Percentiles rank a stretch among this genome's conserved stretches.
These are phyloP conservation scores for Spiromastix sp. DNA, from an alignment of 2,329 filamentous ascomycete genomes.

Conservation along the genomic window DNA sequence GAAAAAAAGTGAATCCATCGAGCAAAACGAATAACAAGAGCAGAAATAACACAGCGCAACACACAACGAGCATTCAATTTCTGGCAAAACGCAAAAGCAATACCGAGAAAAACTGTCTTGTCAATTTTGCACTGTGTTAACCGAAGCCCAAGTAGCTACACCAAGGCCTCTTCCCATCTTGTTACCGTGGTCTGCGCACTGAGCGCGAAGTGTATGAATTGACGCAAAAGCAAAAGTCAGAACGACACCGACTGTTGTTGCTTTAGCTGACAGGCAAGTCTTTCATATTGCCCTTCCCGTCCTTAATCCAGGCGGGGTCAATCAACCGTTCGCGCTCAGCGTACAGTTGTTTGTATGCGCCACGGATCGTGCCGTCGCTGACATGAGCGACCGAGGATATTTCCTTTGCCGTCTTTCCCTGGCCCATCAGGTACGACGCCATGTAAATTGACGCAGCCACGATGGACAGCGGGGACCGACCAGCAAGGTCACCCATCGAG, in stretches of 20 bases:
- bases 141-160: too few relatives aligned
- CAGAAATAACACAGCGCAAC: too few relatives aligned
- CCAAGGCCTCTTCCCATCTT: too few relatives aligned
- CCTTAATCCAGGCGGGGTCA: conserved; percentile 61
- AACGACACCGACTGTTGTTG: not conserved
- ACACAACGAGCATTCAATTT: too few relatives aligned
- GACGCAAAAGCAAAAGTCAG: too few relatives aligned
- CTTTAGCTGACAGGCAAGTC: conserved; percentile 51
- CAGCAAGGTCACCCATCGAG: conserved; percentile 69
- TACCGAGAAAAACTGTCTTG: too few relatives aligned
- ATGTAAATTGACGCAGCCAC: conserved; percentile 96
- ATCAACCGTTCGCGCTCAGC: conserved; percentile 63
- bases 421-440: conserved; percentile 75
- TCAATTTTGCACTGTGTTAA: too few relatives aligned
- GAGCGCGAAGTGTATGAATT: too few relatives aligned
- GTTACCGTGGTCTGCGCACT: too few relatives aligned
- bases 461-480: conserved; percentile 85
- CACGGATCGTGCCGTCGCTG: conserved; percentile 93
- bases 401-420: conserved; percentile 70
- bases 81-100: too few relatives aligned
- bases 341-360: conserved; percentile 84
- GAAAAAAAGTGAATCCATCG: too few relatives aligned
- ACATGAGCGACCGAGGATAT: conserved; percentile 79
- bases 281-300: conserved; percentile 59
- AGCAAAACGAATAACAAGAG: too few relatives aligned